These are phyloP conservation scores for Bipolaris gigantea DNA, from an alignment of 2,329 filamentous ascomycete species.

Conservation along the genomic window DNA sequence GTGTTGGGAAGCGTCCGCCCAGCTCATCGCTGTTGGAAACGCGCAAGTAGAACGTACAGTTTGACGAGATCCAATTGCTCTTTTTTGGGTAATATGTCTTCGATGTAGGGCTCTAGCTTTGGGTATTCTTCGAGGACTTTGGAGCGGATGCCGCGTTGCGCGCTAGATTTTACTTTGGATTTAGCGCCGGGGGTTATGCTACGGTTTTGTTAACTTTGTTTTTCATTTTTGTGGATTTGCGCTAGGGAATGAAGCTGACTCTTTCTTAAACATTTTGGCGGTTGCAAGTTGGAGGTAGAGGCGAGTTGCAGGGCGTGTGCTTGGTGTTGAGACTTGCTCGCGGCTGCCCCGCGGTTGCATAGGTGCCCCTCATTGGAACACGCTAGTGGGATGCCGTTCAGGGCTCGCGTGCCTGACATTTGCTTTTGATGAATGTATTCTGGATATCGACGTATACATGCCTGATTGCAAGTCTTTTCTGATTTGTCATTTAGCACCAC, in stretches of 20 bases:
- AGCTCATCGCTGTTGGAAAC: background rate
- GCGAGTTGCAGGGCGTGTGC: background rate
- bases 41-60: conserved; percentile 55
- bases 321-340: conserved; percentile 10
- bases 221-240: background rate
- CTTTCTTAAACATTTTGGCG: conserved; percentile 44
- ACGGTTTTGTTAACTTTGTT: conserved; percentile 1
- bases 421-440: background rate
- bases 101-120: conserved; percentile 81
- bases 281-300: background rate
- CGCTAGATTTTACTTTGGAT: conserved; percentile 96
- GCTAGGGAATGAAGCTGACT: conserved; percentile 18
- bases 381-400: conserved; percentile 7
- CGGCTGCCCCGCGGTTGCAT: conserved; percentile 10
- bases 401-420: background rate
- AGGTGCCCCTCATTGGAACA: conserved; percentile 12
- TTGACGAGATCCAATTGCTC: conserved; percentile 87
- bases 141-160: conserved; percentile 81
- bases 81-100: conserved; percentile 95
- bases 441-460: too few species aligned
- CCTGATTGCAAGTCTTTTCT: too few species aligned
- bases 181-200: conserved; percentile 78
- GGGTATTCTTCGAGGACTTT: conserved; percentile 85
- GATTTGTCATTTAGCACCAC: too few species aligned
- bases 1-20: background rate